phyloP scores from a whole-genome alignment of 2,329 filamentous ascomycete species.

The Aureobasidium musti region DNA sequence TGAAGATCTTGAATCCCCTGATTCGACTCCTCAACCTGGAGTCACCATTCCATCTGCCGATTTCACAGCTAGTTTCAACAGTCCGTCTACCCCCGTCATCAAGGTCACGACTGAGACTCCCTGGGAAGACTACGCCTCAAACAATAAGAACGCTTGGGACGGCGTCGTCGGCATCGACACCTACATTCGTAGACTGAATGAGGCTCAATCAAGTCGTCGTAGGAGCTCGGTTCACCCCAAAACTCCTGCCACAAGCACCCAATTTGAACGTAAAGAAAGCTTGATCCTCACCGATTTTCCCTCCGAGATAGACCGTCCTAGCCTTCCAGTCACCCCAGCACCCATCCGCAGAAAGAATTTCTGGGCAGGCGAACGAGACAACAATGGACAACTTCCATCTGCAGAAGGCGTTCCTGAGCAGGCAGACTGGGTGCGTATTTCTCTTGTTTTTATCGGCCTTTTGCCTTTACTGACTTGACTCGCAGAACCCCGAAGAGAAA shows the following conservation, averaged over 20 bases:
- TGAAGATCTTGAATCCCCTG: slow-evolving; percentile 49
- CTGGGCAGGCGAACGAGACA: slow-evolving; percentile 64
- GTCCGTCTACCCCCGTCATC: slow-evolving; percentile 50
- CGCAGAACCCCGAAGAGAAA: slow-evolving; percentile 50
- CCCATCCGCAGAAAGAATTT: slow-evolving; percentile 70
- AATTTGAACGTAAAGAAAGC: slow-evolving; percentile 51
- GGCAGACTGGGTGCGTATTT: slow-evolving; percentile 84
- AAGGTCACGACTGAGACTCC: slow-evolving; percentile 56
- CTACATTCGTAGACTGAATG: slow-evolving; percentile 73
- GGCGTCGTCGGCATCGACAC: slow-evolving; percentile 82
- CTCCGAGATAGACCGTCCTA: slow-evolving; percentile 76
- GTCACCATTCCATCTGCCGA: slow-evolving; percentile 28
- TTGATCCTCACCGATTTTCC: slow-evolving; percentile 86
- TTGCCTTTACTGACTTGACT: neutral
- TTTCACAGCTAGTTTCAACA: neutral
- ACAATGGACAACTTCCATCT: slow-evolving; percentile 63
- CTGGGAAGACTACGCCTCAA: slow-evolving; percentile 69
- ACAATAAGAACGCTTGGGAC: slow-evolving; percentile 84
- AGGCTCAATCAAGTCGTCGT: slow-evolving; percentile 61
- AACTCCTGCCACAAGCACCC: slow-evolving; percentile 32
- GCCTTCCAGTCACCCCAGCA: slow-evolving; percentile 85
- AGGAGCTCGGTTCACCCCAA: slow-evolving; percentile 37
- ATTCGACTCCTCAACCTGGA: slow-evolving; percentile 31
- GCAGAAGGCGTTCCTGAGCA: slow-evolving; percentile 85
- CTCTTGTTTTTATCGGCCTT: neutral